These are phyloP conservation scores for Quillaja saponaria DNA, from an alignment of 306 rosid genomes.

Conservation along the genomic window DNA sequence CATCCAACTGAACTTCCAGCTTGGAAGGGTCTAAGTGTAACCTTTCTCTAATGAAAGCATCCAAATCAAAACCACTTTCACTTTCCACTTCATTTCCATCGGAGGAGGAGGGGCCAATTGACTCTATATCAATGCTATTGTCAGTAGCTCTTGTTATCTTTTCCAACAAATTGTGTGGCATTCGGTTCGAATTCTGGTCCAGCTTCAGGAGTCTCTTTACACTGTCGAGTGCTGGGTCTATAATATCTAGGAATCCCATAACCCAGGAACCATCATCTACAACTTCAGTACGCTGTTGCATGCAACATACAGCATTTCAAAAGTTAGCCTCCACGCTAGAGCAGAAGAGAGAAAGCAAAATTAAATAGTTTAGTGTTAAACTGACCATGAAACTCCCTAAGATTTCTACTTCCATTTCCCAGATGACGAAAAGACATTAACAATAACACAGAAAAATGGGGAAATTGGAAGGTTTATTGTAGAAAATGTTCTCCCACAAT, in stretches of 20 bases:
- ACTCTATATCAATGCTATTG: constrained; percentile 33
- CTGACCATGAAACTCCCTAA: not conserved
- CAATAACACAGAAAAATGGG: not conserved
- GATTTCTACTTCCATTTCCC: not conserved
- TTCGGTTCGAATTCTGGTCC: constrained; percentile 46
- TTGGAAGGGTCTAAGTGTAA: constrained; percentile 65
- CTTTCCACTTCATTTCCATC: constrained; percentile 31
- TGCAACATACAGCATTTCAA: constrained; percentile 27
- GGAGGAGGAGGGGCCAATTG: constrained; percentile 21
- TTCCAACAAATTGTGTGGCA: constrained; percentile 32
- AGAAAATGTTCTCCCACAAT: not conserved
- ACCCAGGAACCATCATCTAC: constrained; percentile 97
- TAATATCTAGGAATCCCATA: constrained; percentile 81
- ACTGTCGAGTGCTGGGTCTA: constrained; percentile 85
- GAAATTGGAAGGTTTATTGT: constrained; percentile 11
- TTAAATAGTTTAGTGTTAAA: too few species aligned
- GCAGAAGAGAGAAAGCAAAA: constrained; percentile 11
- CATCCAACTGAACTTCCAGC: constrained; percentile 58
- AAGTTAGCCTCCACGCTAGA: constrained; percentile 14
- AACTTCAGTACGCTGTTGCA: constrained; percentile 83
- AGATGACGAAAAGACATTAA: not conserved
- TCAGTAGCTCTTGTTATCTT: constrained; percentile 36
- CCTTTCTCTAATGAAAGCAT: constrained; percentile 60
- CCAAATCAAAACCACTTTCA: constrained; percentile 63
- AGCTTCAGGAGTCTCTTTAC: constrained; percentile 74